Conservation (phyloP, 768 basidiomycete species). For the Clitopilus passeckerianus region DNA sequence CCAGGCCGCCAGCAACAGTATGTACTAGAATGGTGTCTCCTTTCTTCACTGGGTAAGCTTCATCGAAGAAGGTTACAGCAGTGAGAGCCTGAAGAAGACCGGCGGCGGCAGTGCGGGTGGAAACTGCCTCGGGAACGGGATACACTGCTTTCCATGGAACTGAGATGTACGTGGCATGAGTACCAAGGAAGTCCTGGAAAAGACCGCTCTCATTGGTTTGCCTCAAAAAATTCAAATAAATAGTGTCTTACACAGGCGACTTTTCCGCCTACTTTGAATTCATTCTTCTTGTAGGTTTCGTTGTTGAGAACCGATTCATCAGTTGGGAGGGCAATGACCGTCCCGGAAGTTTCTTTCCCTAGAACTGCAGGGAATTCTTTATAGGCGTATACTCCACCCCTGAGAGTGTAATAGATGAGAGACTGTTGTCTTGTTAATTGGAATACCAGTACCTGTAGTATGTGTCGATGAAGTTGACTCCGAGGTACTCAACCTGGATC, state of each 20-base stretch:
- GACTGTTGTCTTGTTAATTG: neutral
- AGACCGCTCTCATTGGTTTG: neutral
- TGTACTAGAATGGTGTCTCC: constrained; percentile 82
- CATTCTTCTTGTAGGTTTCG: constrained; percentile 57
- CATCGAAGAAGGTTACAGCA: constrained; percentile 69
- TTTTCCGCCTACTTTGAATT: constrained; percentile 62
- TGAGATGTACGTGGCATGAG: constrained; percentile 71
- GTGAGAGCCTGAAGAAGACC: constrained; percentile 75
- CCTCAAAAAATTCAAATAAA: too few species aligned
- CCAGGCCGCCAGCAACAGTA: constrained; percentile 90
- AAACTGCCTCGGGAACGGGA: constrained; percentile 59
- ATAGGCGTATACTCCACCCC: constrained; percentile 64
- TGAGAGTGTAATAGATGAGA: neutral
- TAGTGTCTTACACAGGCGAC: constrained; percentile 60
- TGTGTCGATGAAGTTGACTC: constrained; percentile 86
- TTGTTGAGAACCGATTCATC: constrained; percentile 56
- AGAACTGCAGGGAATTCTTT: constrained; percentile 58
- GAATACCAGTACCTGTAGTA: constrained; percentile 59
- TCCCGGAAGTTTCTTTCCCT: constrained; percentile 79
- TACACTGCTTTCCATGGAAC: constrained; percentile 57
- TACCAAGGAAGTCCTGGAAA: constrained; percentile 37
- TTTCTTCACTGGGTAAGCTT: constrained; percentile 79
- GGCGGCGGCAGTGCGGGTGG: constrained; percentile 62
- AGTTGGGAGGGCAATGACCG: constrained; percentile 68
- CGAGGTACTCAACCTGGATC: constrained; percentile 61